Conservation (phyloP, 2,329 filamentous ascomycete genomes). For the Rosellinia necatrix region DNA sequence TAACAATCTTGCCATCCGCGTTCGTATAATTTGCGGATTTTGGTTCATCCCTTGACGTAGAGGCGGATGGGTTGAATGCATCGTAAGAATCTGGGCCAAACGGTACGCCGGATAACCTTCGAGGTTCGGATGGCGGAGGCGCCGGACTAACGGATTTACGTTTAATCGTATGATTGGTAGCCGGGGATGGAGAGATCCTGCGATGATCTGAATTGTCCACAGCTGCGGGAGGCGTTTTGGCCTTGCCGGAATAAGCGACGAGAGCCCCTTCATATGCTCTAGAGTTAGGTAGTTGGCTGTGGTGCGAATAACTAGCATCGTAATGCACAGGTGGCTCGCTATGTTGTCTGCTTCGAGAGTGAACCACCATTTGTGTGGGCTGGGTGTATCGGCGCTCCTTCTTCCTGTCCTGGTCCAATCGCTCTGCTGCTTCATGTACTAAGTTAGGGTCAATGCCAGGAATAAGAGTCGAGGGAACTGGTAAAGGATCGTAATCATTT, state of each 20-base stretch:
- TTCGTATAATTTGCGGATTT: slow-evolving; percentile 52
- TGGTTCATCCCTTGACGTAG: slow-evolving; percentile 42
- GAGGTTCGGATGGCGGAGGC: slow-evolving; percentile 54
- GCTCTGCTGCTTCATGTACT: slow-evolving; percentile 61
- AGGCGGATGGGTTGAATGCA: slow-evolving; percentile 65
- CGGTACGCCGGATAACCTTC: slow-evolving; percentile 64
- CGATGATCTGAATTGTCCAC: slow-evolving; percentile 31
- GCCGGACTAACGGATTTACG: slow-evolving; percentile 78
- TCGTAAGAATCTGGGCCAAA: slow-evolving; percentile 80
- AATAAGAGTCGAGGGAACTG: slow-evolving; percentile 61
- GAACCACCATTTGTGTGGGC: slow-evolving; percentile 43
- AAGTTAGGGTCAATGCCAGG: slow-evolving; percentile 63
- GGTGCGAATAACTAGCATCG: slow-evolving; percentile 31
- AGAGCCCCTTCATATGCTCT: slow-evolving; percentile 44
- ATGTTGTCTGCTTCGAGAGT: slow-evolving; percentile 48
- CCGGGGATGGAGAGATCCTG: slow-evolving; percentile 49
- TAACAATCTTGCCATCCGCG: slow-evolving; percentile 71
- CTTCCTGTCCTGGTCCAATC: slow-evolving; percentile 60
- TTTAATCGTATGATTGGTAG: slow-evolving; percentile 58
- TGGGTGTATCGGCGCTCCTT: slow-evolving; percentile 53
- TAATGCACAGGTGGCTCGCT: slow-evolving; percentile 41
- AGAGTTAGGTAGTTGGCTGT: slow-evolving; percentile 28
- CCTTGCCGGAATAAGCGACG: slow-evolving; percentile 36
- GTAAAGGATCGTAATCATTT: slow-evolving; percentile 49
- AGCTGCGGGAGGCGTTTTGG: slow-evolving; percentile 29